Conservation (phyloP, 306 rosid genomes). For the Vigna nakashimae region DNA sequence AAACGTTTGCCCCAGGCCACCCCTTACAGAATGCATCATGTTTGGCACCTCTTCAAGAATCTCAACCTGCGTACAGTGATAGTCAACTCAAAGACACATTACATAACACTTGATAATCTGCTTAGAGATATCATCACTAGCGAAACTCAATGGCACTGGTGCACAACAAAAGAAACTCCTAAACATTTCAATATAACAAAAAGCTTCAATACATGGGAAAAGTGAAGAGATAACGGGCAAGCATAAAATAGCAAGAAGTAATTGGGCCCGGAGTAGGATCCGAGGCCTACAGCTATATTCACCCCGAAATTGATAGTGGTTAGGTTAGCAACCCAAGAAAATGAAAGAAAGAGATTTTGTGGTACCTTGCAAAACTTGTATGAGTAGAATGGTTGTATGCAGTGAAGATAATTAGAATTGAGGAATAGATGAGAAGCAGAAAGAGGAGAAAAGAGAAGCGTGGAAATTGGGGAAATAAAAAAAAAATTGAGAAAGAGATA, state of each 20-base stretch:
- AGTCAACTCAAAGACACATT: conserved; percentile 30
- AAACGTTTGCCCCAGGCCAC: conserved; percentile 87
- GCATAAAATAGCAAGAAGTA: neutral
- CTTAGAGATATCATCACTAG: too few species aligned
- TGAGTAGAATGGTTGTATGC: neutral
- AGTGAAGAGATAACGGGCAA: neutral
- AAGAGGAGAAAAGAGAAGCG: neutral
- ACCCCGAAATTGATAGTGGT: neutral
- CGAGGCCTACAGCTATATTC: neutral
- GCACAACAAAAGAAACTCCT: neutral
- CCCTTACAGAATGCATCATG: conserved; percentile 74
- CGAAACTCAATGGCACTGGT: neutral
- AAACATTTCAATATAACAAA: neutral
- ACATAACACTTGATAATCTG: neutral
- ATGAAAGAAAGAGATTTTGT: neutral
- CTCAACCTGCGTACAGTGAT: conserved; percentile 47
- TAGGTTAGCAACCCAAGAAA: conserved; percentile 11
- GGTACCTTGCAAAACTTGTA: too few species aligned
- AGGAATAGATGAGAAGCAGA: neutral
- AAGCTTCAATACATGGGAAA: neutral
- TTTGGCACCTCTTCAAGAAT: conserved; percentile 38
- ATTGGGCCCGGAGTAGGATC: neutral
- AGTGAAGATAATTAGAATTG: neutral
- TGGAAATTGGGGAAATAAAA: neutral
- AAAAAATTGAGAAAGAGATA: neutral